Conservation (phyloP, 1,139 yeast genomes). For the Nakaseomyces glabratus region DNA sequence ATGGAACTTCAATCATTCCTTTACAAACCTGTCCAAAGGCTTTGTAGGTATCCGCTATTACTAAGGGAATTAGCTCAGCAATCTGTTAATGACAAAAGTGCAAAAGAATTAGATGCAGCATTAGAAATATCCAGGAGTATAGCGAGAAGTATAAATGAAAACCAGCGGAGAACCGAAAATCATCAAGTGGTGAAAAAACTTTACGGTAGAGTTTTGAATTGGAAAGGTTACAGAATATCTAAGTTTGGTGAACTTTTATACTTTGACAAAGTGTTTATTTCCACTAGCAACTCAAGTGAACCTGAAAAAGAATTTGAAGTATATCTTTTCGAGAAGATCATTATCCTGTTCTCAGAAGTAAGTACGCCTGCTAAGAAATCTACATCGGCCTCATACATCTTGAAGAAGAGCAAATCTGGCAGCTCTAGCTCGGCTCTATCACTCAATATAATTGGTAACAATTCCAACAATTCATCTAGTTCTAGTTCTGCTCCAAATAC, state of each 20-base stretch:
- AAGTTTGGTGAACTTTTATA: slow-evolving; percentile 80
- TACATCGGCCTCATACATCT: slow-evolving; percentile 24
- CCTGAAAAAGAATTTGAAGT: slow-evolving; percentile 84
- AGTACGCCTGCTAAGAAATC: slow-evolving; percentile 30
- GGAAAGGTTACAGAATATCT: slow-evolving; percentile 84
- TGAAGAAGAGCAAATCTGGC: slow-evolving; percentile 26
- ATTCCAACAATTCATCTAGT: slow-evolving; percentile 9
- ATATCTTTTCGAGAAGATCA: slow-evolving; percentile 78
- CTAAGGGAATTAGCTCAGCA: slow-evolving; percentile 65
- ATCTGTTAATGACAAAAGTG: slow-evolving; percentile 46
- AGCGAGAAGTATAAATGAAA: slow-evolving; percentile 86
- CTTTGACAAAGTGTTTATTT: slow-evolving; percentile 69
- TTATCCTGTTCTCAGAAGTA: slow-evolving; percentile 63
- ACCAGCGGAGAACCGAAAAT: slow-evolving; percentile 88
- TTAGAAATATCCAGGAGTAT: slow-evolving; percentile 58
- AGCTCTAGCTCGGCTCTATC: slow-evolving; percentile 23
- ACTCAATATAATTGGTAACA: slow-evolving; percentile 19
- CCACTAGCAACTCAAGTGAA: slow-evolving; percentile 39
- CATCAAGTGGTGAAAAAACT: slow-evolving; percentile 61
- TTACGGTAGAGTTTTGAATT: slow-evolving; percentile 67
- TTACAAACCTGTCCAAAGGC: slow-evolving; percentile 88
- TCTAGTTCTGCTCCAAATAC: slow-evolving; percentile 11
- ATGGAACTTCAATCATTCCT: slow-evolving; percentile 85
- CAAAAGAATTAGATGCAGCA: slow-evolving; percentile 63
- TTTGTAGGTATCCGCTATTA: slow-evolving; percentile 85